A percentile compares a stretch with the other conserved stretches of the same genome.
These are phyloP conservation scores for Delitschia confertaspora DNA, from an alignment of 495 filamentous ascomycete species.

Conservation along the genomic window DNA sequence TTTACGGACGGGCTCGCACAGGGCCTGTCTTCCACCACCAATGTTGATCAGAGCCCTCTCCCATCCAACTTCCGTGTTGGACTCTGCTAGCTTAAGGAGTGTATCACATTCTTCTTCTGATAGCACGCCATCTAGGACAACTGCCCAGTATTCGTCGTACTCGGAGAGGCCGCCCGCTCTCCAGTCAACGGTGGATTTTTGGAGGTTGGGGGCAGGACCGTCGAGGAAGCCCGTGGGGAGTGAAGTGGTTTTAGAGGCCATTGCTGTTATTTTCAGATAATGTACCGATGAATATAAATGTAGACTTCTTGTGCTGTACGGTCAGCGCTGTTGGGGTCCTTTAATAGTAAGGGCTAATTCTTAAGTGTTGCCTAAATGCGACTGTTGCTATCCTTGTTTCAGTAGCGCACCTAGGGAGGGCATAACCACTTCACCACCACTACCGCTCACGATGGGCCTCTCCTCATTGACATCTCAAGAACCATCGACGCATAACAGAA, in stretches of 20 bases:
- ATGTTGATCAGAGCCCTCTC: constrained; percentile 60
- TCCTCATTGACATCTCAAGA: too few relatives aligned
- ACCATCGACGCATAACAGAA: too few relatives aligned
- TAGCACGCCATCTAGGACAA: constrained; percentile 37
- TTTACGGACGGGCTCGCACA: constrained; percentile 51
- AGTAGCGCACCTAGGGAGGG: too few relatives aligned
- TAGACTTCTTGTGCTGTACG: too few relatives aligned
- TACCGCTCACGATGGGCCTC: too few relatives aligned
- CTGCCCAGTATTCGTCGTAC: constrained; percentile 32
- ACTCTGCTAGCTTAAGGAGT: constrained; percentile 33
- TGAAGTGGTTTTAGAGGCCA: neutral
- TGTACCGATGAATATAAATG: too few relatives aligned
- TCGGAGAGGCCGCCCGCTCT: constrained; percentile 26
- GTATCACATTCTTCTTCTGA: constrained; percentile 35
- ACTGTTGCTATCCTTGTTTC: too few relatives aligned
- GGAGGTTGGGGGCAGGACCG: constrained; percentile 27
- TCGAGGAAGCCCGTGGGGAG: constrained; percentile 30
- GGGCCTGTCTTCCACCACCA: constrained; percentile 50
- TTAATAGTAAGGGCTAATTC: neutral
- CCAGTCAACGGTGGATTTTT: constrained; percentile 30
- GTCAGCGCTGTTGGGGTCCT: too few relatives aligned
- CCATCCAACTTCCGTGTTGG: constrained; percentile 39
- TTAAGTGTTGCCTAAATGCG: too few relatives aligned
- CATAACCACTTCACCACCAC: too few relatives aligned
- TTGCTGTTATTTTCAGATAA: neutral